phyloP scores from a whole-genome alignment of 345 rosid species.

The Eutrema japonicum region DNA sequence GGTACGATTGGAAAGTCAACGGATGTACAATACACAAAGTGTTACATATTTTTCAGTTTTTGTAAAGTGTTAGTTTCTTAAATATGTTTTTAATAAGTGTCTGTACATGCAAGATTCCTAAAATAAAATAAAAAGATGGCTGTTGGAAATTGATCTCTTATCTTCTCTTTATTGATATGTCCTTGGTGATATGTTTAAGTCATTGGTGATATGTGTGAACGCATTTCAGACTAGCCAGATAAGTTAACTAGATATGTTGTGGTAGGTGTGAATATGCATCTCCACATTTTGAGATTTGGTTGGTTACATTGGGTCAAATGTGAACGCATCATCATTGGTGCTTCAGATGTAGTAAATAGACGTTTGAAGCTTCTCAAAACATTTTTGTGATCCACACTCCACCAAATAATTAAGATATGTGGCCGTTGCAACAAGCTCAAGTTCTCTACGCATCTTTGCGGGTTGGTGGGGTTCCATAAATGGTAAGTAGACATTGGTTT shows the following conservation, averaged over 20 bases:
- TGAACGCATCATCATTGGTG: background rate
- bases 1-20: too few relatives aligned
- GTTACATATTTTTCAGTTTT: too few relatives aligned
- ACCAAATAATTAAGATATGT: constrained; percentile 7
- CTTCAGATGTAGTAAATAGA: background rate
- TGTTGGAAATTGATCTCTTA: background rate
- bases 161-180: constrained; percentile 6
- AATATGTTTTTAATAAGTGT: too few relatives aligned
- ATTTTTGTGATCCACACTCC: constrained; percentile 23
- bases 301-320: constrained; percentile 16
- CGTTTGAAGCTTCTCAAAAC: constrained; percentile 5
- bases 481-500: background rate
- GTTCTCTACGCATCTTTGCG: background rate
- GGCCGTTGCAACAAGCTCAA: constrained; percentile 10
- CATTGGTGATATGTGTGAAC: background rate
- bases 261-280: constrained; percentile 22
- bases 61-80: too few relatives aligned
- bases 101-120: too few relatives aligned
- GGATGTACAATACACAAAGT: too few relatives aligned
- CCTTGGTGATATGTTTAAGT: background rate
- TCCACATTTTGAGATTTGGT: constrained; percentile 10
- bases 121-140: background rate
- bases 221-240: constrained; percentile 6
- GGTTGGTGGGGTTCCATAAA: constrained; percentile 10
- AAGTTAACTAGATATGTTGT: constrained; percentile 2